Base-by-base conservation (phyloP, 257 asterid species). In the Sherardia arvensis region DNA sequence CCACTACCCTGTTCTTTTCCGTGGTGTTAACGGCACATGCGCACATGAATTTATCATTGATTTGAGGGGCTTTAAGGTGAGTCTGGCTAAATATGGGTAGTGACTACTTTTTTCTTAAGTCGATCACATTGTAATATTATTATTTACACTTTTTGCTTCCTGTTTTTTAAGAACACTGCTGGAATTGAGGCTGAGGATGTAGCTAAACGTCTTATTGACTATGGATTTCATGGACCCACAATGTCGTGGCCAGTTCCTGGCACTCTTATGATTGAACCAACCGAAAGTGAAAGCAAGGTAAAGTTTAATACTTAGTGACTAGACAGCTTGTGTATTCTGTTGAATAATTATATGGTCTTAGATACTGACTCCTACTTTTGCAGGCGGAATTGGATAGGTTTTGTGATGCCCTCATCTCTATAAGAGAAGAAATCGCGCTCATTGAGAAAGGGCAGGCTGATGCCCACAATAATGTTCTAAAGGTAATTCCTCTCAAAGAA, bases 191-290 rank as follows among this genome's bases (percentile, higher is more conserved):
- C 98, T 6, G 98, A 91, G 78, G 98, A 91, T 73, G 94, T 91
- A 66, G 98, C 98, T 38, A 91, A 91, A 69, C 98, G 98, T 78
- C 97, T 91, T 33, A 91, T 91, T 83, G 98, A 91, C 75, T 91
- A 91, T 43, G 98, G 98, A 78, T 91, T 91, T 57, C 98, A 91
- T 71, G 98, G 81, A 58, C 98, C 98, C 34, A 91, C 98, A 57
- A 91, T 91, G 98, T 91, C 98, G 15, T 91, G 96, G 95, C 98
- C 98, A 0, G 98, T 91, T 54, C 95, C 98, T 1, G 98, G 98
- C 64, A 91, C 98, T 7, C 98, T 91, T 71, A 91, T 91, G 98
- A 81, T 91, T 70, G 98, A 91, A 69, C 98, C 98, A 14, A 91
- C 96, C 25, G 97, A 91, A 77, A 91, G 98, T 75, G 98, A 91